Percentiles rank a stretch among this genome's conserved stretches.
Conservation (phyloP, 2,329 filamentous ascomycete genomes). For the Trichophyton verrucosum region DNA sequence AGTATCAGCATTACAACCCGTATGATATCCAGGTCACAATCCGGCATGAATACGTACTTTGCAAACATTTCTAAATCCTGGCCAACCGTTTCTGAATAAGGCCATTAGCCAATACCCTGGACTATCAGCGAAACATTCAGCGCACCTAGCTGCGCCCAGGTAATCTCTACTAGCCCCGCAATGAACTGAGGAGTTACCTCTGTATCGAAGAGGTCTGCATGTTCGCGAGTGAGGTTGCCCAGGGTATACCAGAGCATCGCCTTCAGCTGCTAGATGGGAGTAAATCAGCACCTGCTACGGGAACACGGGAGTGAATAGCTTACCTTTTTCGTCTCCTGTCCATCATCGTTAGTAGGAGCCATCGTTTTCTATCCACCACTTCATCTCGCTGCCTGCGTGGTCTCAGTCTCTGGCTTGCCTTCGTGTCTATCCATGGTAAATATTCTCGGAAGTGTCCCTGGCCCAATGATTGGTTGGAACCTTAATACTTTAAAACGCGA, state of each 20-base stretch:
- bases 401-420: not conserved
- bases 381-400: not conserved
- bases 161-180: slow-evolving; percentile 69
- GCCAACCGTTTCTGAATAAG: slow-evolving; percentile 38
- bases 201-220: slow-evolving; percentile 57
- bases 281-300: too few relatives aligned
- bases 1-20: not conserved
- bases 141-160: slow-evolving; percentile 74
- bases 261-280: slow-evolving; percentile 55
- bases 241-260: slow-evolving; percentile 73
- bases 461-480: too few relatives aligned
- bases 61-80: slow-evolving; percentile 54
- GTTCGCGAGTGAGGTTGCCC: slow-evolving; percentile 78
- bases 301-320: not conserved
- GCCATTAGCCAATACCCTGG: not conserved
- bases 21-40: not conserved
- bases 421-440: not conserved
- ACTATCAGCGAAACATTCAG: not conserved
- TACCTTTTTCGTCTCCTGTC: not conserved
- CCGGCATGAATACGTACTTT: slow-evolving; percentile 27
- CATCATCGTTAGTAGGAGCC: not conserved
- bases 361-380: not conserved
- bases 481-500: not conserved
- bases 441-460: too few relatives aligned
- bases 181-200: slow-evolving; percentile 92